A percentile compares a stretch with the other conserved stretches of the same genome.
Evolutionary conservation across 306 rosid genomes (phyloP).

Genomic region (Inga oerstediana): DNA sequence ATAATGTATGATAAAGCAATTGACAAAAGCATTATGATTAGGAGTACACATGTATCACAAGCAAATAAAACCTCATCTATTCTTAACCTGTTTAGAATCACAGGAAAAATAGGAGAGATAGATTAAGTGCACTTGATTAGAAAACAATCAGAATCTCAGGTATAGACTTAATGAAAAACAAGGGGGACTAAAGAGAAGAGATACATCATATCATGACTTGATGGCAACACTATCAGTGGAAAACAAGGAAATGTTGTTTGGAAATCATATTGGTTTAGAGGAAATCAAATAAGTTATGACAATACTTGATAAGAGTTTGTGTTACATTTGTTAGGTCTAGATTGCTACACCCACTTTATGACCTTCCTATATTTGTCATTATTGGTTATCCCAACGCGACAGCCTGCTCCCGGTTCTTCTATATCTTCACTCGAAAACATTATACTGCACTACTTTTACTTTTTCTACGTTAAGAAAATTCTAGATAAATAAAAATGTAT

Average conservation of each 20-base stretch:
- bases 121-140: neutral
- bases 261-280: neutral
- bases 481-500: neutral
- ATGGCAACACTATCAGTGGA: neutral
- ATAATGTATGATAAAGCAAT: constrained; percentile 21
- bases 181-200: constrained; percentile 4
- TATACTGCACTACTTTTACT: neutral
- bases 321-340: constrained; percentile 44
- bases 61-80: neutral
- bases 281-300: neutral
- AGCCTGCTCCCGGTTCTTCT: constrained; percentile 59
- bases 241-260: neutral
- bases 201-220: constrained; percentile 17
- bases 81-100: neutral
- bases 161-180: neutral
- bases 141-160: neutral
- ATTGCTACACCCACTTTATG: constrained; percentile 65
- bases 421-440: constrained; percentile 35
- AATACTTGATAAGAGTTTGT: constrained; percentile 47
- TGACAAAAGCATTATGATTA: neutral
- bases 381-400: constrained; percentile 51
- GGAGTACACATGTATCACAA: neutral
- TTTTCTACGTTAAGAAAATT: neutral
- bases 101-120: neutral
- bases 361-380: constrained; percentile 72